These are phyloP conservation scores for Trichomonas tenax DNA, from an alignment of 208 protist genomes.

Conservation along the genomic window DNA sequence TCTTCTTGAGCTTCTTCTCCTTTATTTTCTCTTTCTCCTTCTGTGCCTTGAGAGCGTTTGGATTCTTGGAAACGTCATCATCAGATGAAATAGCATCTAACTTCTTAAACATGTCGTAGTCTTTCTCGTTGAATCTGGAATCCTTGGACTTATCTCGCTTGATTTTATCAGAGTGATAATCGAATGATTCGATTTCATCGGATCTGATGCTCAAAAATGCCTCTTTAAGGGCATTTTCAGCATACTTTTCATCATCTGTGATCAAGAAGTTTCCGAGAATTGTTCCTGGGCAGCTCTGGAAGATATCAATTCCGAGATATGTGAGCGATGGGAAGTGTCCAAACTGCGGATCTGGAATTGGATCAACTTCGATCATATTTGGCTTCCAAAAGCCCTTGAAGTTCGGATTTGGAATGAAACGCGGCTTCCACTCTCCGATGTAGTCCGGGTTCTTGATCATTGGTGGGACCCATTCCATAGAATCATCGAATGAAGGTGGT, in stretches of 20 bases:
- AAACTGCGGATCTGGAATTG: not conserved
- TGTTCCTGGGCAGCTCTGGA: not conserved
- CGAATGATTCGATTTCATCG: not conserved
- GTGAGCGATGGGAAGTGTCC: not conserved
- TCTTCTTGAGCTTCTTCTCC: not conserved
- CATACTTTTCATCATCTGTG: not conserved
- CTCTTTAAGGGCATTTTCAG: not conserved
- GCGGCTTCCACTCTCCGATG: not conserved
- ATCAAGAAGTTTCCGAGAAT: not conserved
- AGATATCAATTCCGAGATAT: not conserved
- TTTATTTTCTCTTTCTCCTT: not conserved
- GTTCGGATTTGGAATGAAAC: not conserved
- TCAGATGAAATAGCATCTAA: not conserved
- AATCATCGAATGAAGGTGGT: not conserved
- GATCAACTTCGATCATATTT: not conserved
- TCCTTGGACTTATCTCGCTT: not conserved
- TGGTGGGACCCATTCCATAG: not conserved
- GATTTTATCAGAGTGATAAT: not conserved
- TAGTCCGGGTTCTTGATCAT: constrained; percentile 10
- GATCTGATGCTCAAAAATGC: not conserved
- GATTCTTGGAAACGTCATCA: not conserved
- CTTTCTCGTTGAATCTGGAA: not conserved
- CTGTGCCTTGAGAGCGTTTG: not conserved
- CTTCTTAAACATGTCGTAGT: not conserved
- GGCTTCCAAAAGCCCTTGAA: not conserved